Evolutionary conservation across 306 rosid species (phyloP), one percentile per base, ranked within the genome.

Genomic region (Begonia loranthoides): DNA sequence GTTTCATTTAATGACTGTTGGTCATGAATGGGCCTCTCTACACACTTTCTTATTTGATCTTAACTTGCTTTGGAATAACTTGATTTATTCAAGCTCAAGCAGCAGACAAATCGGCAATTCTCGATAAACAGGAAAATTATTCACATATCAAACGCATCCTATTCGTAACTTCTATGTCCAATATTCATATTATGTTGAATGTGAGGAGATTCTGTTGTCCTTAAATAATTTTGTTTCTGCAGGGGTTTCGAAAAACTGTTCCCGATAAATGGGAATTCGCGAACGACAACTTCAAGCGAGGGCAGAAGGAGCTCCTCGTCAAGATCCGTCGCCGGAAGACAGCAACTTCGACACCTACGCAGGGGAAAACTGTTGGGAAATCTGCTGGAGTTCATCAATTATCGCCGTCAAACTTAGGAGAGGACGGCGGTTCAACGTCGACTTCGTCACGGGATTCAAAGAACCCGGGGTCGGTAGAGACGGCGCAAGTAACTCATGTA

Each of bases 191-290:
- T n/a, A n/a, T n/a, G n/a, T n/a, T n/a, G n/a, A n/a, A n/a, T n/a
- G n/a, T n/a, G n/a, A n/a, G n/a, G n/a, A n/a, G 9, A 28, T 4
- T 28, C 8, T 28, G 36, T 28, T 28, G 2, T 19, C 22, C 22
- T 19, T 4, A 19, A 19, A 19, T 19, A 19, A 19, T 19, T 19
- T 28, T 36, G 39, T 15, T 5, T 17, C 14, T 41, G 3, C 60
- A 90, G 95, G 95, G 95, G 4, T 92, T 92, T 38, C 68, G 93
- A 13, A 92, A 92, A 65, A 83, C 66, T 0, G 99, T 76, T 11
- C 88, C 88, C 13, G 99, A 92, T 71, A 83, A 86, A 70, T 92
- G 99, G 99, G 99, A 92, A 62, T 92, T 92, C 59, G 84, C 94
- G 3, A 92, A 83, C 70, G 93, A 92, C 22, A 21, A 92, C 45